These are phyloP conservation scores for Cytospora schulzeri DNA, from an alignment of 2,329 filamentous ascomycete species.

Conservation along the genomic window DNA sequence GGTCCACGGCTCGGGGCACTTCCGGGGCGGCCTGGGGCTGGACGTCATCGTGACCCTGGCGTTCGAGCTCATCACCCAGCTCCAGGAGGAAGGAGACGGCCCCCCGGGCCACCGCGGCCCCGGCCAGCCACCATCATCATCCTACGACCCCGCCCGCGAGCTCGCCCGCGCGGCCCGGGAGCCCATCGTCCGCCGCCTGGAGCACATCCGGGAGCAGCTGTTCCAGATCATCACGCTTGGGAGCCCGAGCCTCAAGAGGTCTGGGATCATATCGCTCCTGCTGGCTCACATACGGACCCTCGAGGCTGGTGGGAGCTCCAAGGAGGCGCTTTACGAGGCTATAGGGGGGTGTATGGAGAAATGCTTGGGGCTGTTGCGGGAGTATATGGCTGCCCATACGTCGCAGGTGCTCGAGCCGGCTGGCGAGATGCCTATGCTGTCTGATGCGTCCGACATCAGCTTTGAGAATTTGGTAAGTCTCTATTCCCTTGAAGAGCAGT, in stretches of 20 bases:
- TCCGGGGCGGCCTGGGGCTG: constrained; percentile 13
- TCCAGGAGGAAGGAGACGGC: constrained; percentile 16
- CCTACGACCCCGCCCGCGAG: constrained; percentile 13
- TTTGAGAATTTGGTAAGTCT: background rate
- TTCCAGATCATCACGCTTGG: constrained; percentile 18
- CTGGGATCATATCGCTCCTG: background rate
- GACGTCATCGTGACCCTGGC: constrained; percentile 18
- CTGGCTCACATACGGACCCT: constrained; percentile 14
- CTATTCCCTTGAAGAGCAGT: background rate
- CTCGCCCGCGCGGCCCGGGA: constrained; percentile 9
- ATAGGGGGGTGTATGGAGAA: constrained; percentile 9
- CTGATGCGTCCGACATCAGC: background rate
- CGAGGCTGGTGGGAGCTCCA: constrained; percentile 6
- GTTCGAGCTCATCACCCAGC: constrained; percentile 17
- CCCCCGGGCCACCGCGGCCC: no score
- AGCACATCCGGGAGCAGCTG: constrained; percentile 20
- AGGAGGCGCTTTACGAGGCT: background rate
- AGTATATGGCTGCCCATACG: background rate
- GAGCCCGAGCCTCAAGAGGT: constrained; percentile 14
- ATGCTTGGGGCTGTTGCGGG: constrained; percentile 1
- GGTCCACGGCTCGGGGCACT: constrained; percentile 6
- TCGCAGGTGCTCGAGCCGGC: background rate
- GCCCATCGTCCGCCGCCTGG: constrained; percentile 7
- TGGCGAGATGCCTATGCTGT: background rate
- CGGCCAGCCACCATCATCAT: background rate